A percentile compares a stretch with the other conserved stretches of the same genome.
phyloP scores from a whole-genome alignment of 2,329 filamentous ascomycete genomes.

The Pseudogymnoascus sp. region DNA sequence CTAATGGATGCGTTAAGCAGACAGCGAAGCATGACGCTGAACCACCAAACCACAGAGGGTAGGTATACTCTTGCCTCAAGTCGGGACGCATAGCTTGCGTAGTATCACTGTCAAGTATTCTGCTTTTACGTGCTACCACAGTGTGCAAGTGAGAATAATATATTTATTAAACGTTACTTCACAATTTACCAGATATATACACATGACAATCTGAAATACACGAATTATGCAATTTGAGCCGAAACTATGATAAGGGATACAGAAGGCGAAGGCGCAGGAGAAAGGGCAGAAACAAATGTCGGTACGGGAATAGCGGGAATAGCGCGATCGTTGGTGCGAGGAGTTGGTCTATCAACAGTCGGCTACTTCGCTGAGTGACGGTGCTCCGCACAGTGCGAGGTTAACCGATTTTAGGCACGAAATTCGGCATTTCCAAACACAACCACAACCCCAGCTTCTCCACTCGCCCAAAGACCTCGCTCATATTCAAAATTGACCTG shows the following conservation, averaged over 20 bases:
- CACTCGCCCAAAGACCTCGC: not conserved
- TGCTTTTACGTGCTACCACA: not conserved
- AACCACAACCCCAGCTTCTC: not conserved
- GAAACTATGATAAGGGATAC: constrained; percentile 16
- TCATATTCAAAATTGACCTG: not conserved
- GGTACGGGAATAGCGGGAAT: not conserved
- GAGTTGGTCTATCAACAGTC: not conserved
- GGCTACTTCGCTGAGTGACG: not conserved
- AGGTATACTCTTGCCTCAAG: not conserved
- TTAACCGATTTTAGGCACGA: not conserved
- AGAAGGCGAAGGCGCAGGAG: not conserved
- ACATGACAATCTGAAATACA: not conserved
- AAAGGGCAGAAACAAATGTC: not conserved
- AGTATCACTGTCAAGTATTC: not conserved
- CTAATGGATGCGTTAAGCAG: not conserved
- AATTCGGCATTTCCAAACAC: not conserved
- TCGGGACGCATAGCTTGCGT: not conserved
- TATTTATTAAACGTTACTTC: not conserved
- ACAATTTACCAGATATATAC: not conserved
- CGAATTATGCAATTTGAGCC: not conserved
- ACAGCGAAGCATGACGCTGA: not conserved
- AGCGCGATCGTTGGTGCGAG: not conserved
- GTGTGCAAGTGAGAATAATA: not conserved
- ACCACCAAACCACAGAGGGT: not conserved
- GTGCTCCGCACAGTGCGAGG: not conserved